A percentile compares a stretch with the other conserved stretches of the same genome.
These are phyloP conservation scores for Anaeramoeba flamelloides DNA, from an alignment of 78 protist genomes.

Conservation along the genomic window DNA sequence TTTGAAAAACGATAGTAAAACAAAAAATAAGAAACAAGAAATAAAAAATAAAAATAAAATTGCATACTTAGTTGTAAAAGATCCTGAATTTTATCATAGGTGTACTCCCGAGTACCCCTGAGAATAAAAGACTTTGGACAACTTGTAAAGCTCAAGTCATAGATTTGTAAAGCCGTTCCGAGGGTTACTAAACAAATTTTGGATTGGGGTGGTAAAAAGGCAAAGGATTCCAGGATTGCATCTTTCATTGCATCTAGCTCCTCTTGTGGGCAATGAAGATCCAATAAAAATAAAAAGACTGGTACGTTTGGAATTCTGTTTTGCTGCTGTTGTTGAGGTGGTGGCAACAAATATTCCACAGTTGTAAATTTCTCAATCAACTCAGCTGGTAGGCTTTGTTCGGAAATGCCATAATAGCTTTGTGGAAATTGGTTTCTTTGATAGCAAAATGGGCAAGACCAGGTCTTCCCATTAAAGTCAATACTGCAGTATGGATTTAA, in stretches of 20 bases:
- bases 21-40: too few relatives aligned
- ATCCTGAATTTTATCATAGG: too few relatives aligned
- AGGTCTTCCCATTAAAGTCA: not conserved
- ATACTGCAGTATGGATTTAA: not conserved
- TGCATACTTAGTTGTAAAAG: too few relatives aligned
- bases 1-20: too few relatives aligned
- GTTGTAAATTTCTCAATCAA: constrained; percentile 26
- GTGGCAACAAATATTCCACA: not conserved
- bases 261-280: constrained; percentile 51
- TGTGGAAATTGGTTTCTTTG: constrained; percentile 74
- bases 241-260: constrained; percentile 69
- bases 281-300: constrained; percentile 67
- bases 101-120: too few relatives aligned
- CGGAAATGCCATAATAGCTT: constrained; percentile 54
- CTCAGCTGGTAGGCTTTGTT: constrained; percentile 67
- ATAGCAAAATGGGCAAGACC: constrained; percentile 78
- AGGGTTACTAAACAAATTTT: constrained; percentile 81
- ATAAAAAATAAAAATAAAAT: too few relatives aligned
- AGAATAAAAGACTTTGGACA: not conserved
- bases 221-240: constrained; percentile 54
- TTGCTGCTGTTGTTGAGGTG: not conserved
- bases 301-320: too few relatives aligned
- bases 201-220: constrained; percentile 56
- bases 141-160: not conserved
- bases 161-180: constrained; percentile 57